Percentiles rank a stretch among this genome's conserved stretches.
Conservation (phyloP, 768 basidiomycete genomes). For the Wakefieldia striispora region DNA sequence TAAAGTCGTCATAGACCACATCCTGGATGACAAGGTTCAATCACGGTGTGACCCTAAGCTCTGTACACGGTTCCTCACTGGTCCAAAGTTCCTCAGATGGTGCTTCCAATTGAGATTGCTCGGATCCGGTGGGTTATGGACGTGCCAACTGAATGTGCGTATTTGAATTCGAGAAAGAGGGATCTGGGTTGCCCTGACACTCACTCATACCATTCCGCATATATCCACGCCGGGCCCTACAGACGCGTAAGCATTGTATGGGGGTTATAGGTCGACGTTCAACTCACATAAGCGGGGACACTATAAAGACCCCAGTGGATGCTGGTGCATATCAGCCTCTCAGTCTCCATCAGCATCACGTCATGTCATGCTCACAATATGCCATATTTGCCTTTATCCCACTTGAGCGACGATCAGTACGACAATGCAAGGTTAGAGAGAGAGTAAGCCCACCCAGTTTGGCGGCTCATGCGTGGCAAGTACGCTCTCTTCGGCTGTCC, state of each 20-base stretch:
- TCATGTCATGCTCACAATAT: constrained; percentile 43
- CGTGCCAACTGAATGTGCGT: constrained; percentile 32
- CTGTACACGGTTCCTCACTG: constrained; percentile 23
- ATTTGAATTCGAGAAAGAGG: background rate
- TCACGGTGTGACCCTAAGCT: background rate
- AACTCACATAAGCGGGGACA: constrained; percentile 41
- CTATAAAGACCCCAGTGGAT: constrained; percentile 52
- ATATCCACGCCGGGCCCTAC: constrained; percentile 39
- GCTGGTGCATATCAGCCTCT: constrained; percentile 24
- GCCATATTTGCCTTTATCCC: constrained; percentile 52
- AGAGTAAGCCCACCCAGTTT: constrained; percentile 42
- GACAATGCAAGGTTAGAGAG: background rate
- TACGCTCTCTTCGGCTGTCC: constrained; percentile 37
- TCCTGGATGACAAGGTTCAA: constrained; percentile 27
- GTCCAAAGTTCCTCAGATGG: constrained; percentile 49
- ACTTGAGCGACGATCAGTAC: constrained; percentile 31
- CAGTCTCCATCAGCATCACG: background rate
- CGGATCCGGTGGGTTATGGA: constrained; percentile 36
- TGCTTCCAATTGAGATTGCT: constrained; percentile 45
- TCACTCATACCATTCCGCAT: constrained; percentile 59
- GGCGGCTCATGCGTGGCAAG: constrained; percentile 51
- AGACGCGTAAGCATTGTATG: background rate
- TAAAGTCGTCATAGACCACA: constrained; percentile 57
- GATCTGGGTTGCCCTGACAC: constrained; percentile 15
- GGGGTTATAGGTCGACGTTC: background rate